These are phyloP conservation scores for Tausonia pullulans DNA, from an alignment of 1,284 basidiomycete genomes.

Conservation along the genomic window DNA sequence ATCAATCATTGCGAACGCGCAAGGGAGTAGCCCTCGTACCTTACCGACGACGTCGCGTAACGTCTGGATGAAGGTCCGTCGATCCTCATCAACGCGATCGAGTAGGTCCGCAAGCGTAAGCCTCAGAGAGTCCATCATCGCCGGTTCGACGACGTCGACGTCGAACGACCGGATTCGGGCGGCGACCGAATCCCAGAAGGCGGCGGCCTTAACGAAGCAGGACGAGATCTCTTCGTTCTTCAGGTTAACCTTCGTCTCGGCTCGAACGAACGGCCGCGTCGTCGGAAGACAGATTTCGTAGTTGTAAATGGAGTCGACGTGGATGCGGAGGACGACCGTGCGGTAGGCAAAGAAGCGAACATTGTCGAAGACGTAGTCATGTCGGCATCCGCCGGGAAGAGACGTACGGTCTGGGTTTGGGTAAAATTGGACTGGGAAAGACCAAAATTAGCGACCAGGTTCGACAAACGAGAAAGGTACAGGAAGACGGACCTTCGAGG, in stretches of 20 bases:
- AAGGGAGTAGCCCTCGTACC: too few species aligned
- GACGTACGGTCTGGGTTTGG: constrained; percentile 65
- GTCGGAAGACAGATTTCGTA: constrained; percentile 88
- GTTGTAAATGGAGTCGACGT: constrained; percentile 68
- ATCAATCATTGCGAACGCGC: too few species aligned
- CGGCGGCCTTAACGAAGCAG: constrained; percentile 57
- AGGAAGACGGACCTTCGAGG: constrained; percentile 23
- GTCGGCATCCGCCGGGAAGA: constrained; percentile 71
- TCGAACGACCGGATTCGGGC: constrained; percentile 33
- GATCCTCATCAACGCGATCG: constrained; percentile 57
- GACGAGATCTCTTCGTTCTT: constrained; percentile 81
- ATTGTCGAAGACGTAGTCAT: constrained; percentile 90
- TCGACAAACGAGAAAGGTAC: too few species aligned
- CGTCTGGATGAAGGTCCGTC: constrained; percentile 27
- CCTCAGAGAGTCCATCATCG: constrained; percentile 28
- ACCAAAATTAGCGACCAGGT: too few species aligned
- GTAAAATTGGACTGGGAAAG: constrained; percentile 46
- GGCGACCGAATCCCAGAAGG: constrained; percentile 47
- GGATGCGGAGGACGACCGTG: constrained; percentile 69
- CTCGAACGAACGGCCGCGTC: constrained; percentile 66
- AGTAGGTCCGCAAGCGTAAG: constrained; percentile 42
- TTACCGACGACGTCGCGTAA: background rate
- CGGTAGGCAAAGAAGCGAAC: constrained; percentile 74
- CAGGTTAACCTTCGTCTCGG: constrained; percentile 72
- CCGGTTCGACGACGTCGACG: constrained; percentile 31